Base-by-base conservation (phyloP, 305 asterid species). In the Fraxinus sp. region DNA sequence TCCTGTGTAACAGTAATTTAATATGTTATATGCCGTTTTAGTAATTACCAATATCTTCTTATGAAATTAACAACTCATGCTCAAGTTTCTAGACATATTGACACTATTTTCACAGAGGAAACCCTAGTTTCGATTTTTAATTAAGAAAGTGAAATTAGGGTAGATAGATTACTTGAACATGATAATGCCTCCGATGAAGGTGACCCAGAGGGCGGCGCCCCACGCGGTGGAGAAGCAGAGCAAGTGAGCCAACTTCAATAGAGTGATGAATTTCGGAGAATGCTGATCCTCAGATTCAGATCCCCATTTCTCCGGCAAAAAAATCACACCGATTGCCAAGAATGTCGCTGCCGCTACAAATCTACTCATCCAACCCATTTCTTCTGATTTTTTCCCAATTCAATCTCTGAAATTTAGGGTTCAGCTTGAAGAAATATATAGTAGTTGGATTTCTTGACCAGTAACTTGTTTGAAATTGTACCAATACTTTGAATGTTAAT, bases 101-200 rank as follows among this genome's bases (percentile, higher is more conserved):
- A 55, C 26, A n/a, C 10, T 55, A n/a, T 16, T 39, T 52, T 52
- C 62, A 16, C 22, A 14, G 7, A 52, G 62, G 66, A 18, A 55
- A 57, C 28, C 68, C 26, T 57, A 57, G 68, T 18, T 18, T 57
- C 28, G 28, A 57, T 18, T 57, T 57, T 52, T n/a, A 16, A 52
- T 46, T 57, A 32, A n/a, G 37, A 78, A 78, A 64, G 11, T 8
- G 22, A 20, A 33, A 62, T 33, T 35, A 10, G 73, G n/a, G 52
- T 32, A n/a, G 39, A 11, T 22, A 8, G 75, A 33, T 49, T 35
- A 95, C 99, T 91, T 95, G 92, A 95, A 95, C 99, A 93, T 94
- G 90, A 95, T 92, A 91, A 95, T 94, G 89, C 99, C 99, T 77
- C 99, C 99, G 84, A 94, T 91, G 93, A 95, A 94, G 86, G 98